These are phyloP conservation scores for Cladochytrium replicatum DNA, from an alignment of 192 early-diverging fungal genomes.

Conservation along the genomic window DNA sequence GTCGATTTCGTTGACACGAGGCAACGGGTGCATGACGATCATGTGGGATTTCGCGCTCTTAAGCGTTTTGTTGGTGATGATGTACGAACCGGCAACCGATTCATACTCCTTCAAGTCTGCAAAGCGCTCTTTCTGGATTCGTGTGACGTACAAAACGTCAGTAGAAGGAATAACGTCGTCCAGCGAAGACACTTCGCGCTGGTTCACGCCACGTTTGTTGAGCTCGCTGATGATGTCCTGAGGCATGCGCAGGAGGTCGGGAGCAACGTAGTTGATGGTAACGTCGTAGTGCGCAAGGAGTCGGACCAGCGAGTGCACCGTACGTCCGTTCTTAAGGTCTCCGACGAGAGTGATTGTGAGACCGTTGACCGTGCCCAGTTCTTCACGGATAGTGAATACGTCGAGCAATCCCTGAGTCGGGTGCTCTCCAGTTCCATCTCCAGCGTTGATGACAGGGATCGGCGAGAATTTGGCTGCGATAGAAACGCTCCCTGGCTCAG, in stretches of 20 bases:
- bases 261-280: constrained; percentile 87
- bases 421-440: constrained; percentile 96
- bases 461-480: constrained; percentile 78
- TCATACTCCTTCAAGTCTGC: constrained; percentile 66
- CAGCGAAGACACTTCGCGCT: constrained; percentile 60
- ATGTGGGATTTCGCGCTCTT: constrained; percentile 85
- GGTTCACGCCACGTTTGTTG: constrained; percentile 32
- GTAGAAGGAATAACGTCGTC: constrained; percentile 71
- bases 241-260: constrained; percentile 74
- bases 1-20: constrained; percentile 84
- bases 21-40: constrained; percentile 96
- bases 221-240: constrained; percentile 54
- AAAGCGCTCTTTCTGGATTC: constrained; percentile 96
- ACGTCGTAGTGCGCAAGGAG: constrained; percentile 86
- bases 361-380: constrained; percentile 92
- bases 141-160: constrained; percentile 95
- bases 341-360: constrained; percentile 92
- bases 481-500: constrained; percentile 72
- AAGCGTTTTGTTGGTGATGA: constrained; percentile 82
- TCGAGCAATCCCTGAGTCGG: constrained; percentile 97
- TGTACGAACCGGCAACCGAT: constrained; percentile 58
- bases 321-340: constrained; percentile 95
- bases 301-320: constrained; percentile 89
- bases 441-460: constrained; percentile 92
- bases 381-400: constrained; percentile 79